Percentiles rank a stretch among this genome's conserved stretches.
phyloP scores from a whole-genome alignment of 2,329 filamentous ascomycete species.

The Beauveria caledonica region DNA sequence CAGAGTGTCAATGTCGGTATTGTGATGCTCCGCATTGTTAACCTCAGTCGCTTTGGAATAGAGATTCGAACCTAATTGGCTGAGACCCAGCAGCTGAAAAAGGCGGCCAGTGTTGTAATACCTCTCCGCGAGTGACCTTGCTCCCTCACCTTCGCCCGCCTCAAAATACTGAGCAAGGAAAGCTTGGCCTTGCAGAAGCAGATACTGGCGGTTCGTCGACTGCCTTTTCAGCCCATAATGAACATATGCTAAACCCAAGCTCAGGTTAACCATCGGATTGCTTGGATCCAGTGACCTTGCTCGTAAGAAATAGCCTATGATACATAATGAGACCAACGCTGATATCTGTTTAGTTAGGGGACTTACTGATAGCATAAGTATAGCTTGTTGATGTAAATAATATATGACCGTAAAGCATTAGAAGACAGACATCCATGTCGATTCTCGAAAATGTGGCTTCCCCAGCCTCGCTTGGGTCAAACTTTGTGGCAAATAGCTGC shows the following conservation, averaged over 20 bases:
- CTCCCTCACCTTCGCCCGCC: not conserved
- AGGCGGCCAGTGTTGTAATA: slow-evolving; percentile 31
- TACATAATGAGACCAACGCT: not conserved
- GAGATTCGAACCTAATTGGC: slow-evolving; percentile 56
- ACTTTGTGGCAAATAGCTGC: slow-evolving; percentile 18
- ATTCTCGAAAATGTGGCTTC: not conserved
- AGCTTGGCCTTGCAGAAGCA: slow-evolving; percentile 74
- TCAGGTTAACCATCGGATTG: slow-evolving; percentile 73
- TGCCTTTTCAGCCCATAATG: slow-evolving; percentile 86
- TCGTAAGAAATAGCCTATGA: slow-evolving; percentile 69
- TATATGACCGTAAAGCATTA: slow-evolving; percentile 87
- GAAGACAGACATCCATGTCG: slow-evolving; percentile 66
- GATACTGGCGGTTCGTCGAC: slow-evolving; percentile 80
- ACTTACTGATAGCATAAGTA: slow-evolving; percentile 65
- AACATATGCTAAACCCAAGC: slow-evolving; percentile 75
- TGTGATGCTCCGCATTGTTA: not conserved
- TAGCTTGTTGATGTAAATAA: slow-evolving; percentile 78
- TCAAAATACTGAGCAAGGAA: slow-evolving; percentile 52
- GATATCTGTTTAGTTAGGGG: slow-evolving; percentile 8
- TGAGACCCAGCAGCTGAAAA: slow-evolving; percentile 29
- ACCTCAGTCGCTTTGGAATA: slow-evolving; percentile 44
- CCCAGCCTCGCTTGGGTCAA: slow-evolving; percentile 7
- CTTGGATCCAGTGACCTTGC: slow-evolving; percentile 64
- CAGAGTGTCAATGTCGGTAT: slow-evolving; percentile 21
- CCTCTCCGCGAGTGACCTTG: slow-evolving; percentile 23